Conservation (phyloP, 805 yeast species). For the Candida tallmaniae region DNA sequence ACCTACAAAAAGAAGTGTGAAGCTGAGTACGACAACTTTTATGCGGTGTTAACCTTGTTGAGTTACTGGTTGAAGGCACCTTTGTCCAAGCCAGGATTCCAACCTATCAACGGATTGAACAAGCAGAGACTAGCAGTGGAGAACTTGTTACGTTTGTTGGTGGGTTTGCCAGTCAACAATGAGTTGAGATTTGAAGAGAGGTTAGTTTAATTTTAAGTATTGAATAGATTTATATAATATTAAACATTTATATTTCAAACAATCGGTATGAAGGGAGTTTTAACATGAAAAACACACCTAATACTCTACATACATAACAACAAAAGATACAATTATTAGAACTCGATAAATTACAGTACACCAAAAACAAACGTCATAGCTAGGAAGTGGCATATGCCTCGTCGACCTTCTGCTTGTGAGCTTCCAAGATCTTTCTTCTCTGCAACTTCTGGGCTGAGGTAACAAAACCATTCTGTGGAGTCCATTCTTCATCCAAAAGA, state of each 20-base stretch:
- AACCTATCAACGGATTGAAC: slow-evolving; percentile 89
- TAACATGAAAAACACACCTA: too few relatives aligned
- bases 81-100: slow-evolving; percentile 82
- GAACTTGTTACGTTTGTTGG: slow-evolving; percentile 81
- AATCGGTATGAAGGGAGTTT: too few relatives aligned
- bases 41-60: slow-evolving; percentile 81
- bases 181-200: slow-evolving; percentile 96
- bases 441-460: slow-evolving; percentile 96
- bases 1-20: slow-evolving; percentile 57
- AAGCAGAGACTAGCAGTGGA: slow-evolving; percentile 92
- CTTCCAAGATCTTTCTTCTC: slow-evolving; percentile 79
- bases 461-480: slow-evolving; percentile 91
- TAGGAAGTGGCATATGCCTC: slow-evolving; percentile 44
- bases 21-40: slow-evolving; percentile 57
- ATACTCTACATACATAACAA: too few relatives aligned
- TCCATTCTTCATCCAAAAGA: slow-evolving; percentile 89
- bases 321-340: background rate
- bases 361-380: too few relatives aligned
- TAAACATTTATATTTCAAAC: too few relatives aligned
- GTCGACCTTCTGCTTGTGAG: slow-evolving; percentile 65
- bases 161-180: slow-evolving; percentile 85
- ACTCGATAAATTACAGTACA: background rate
- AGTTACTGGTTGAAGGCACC: slow-evolving; percentile 98
- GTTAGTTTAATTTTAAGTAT: slow-evolving; percentile 27
- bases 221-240: too few relatives aligned